These are phyloP conservation scores for Vickermania spadyakhi DNA, from an alignment of 208 protist species.

Conservation along the genomic window DNA sequence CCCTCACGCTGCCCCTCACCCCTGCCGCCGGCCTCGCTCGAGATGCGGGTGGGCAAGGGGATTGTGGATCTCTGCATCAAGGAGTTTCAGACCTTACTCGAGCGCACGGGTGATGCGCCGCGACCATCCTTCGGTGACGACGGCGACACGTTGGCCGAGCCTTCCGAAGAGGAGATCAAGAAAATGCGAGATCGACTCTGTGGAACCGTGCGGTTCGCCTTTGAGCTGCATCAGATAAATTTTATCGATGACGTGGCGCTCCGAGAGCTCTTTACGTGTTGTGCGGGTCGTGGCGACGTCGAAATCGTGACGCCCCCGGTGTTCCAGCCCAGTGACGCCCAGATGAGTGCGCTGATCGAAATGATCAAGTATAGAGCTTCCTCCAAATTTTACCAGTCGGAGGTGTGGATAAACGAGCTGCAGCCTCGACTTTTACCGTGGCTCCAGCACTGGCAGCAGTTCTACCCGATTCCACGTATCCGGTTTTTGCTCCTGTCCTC, in stretches of 20 bases:
- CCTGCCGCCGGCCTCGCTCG: slow-evolving; percentile 10
- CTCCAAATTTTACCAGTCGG: slow-evolving; percentile 34
- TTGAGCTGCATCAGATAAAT: slow-evolving; percentile 59
- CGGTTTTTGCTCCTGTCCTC: slow-evolving; percentile 58
- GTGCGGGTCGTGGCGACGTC: slow-evolving; percentile 25
- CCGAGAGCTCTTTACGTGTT: slow-evolving; percentile 41
- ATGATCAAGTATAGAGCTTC: slow-evolving; percentile 28
- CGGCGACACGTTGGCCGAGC: slow-evolving; percentile 8
- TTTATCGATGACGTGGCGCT: slow-evolving; percentile 56
- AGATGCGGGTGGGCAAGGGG: slow-evolving; percentile 59
- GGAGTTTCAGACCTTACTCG: slow-evolving; percentile 29
- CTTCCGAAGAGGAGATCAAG: slow-evolving; percentile 23
- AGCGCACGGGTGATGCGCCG: neutral
- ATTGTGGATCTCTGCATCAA: slow-evolving; percentile 57
- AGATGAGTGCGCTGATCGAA: slow-evolving; percentile 66
- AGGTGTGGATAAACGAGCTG: slow-evolving; percentile 19
- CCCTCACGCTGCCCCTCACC: neutral
- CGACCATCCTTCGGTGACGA: neutral
- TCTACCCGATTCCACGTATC: slow-evolving; percentile 49
- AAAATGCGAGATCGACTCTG: slow-evolving; percentile 47
- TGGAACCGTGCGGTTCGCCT: slow-evolving; percentile 70
- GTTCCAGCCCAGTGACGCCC: slow-evolving; percentile 51
- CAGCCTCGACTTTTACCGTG: slow-evolving; percentile 28
- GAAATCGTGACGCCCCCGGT: slow-evolving; percentile 34
- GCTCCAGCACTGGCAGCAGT: slow-evolving; percentile 47